These are phyloP conservation scores for Nothophaeocryptopus gaeumannii DNA, from an alignment of 2,329 filamentous ascomycete genomes.

Conservation along the genomic window DNA sequence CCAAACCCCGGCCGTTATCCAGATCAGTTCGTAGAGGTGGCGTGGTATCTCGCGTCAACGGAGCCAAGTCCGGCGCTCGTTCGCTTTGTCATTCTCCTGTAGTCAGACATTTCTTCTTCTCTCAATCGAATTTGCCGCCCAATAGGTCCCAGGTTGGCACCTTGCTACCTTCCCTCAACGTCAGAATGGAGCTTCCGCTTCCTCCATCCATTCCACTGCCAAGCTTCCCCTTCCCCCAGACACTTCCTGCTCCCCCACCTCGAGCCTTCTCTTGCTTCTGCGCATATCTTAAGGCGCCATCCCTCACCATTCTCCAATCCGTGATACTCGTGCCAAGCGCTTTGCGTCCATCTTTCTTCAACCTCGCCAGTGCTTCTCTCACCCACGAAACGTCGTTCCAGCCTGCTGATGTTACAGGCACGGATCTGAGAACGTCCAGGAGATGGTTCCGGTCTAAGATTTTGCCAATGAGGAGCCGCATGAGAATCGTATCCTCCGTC, in stretches of 20 bases:
- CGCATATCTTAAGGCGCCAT: constrained; percentile 6
- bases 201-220: too few species aligned
- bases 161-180: too few species aligned
- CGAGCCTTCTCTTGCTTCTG: constrained; percentile 5
- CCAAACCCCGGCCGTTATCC: too few species aligned
- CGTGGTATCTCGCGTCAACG: too few species aligned
- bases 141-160: constrained; percentile 11
- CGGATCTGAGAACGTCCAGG: constrained; percentile 2
- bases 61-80: too few species aligned
- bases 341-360: not conserved
- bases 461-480: constrained; percentile 4
- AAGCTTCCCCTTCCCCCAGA: constrained; percentile 4
- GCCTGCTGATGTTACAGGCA: constrained; percentile 4
- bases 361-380: constrained; percentile 4
- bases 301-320: constrained; percentile 7
- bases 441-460: constrained; percentile 5
- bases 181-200: too few species aligned
- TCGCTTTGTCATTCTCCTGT: too few species aligned
- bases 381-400: constrained; percentile 8
- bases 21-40: too few species aligned
- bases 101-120: too few species aligned
- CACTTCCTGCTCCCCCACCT: constrained; percentile 7
- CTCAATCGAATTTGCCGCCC: too few species aligned
- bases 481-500: constrained; percentile 3
- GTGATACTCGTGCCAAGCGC: constrained; percentile 2